Evolutionary conservation across 768 basidiomycete genomes (phyloP), one percentile per base, ranked within the genome.

Genomic region (Auriscalpium orientale): DNA sequence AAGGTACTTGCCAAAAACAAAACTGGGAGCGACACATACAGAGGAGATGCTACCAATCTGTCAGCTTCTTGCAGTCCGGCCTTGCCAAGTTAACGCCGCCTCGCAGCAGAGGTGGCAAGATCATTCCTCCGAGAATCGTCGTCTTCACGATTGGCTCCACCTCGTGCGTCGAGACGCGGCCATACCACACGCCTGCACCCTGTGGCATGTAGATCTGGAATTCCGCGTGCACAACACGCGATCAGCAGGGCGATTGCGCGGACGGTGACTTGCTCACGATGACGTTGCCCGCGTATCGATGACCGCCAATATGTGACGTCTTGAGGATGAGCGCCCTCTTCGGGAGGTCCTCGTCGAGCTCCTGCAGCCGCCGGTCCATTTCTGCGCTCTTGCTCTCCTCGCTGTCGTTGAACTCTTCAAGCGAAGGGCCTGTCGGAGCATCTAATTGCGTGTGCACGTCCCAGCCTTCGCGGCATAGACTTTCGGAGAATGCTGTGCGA

Each of bases 271-370:
- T 46, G 28, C 91, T 64, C 67, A 93, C 93, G 57, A 92, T 84
- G 62, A 89, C 85, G 64, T 95, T 94, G 43, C 94, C 94, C 38
- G 91, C 87, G 67, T 87, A 98, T 64, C 87, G 87, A 74, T 98
- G 95, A 2, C 95, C 94, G 20, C 95, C 95, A 45, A 94, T 77
- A 74, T 99, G 95, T 28, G 91, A 95, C 54, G 84, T 87, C 65
- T 80, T 84, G 65, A 98, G 73, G 56, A 99, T 86, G 47, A 97
- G 85, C 4, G 84, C 93, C 49, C 82, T 82, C 56, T 83, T 85
- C 21, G 79, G 74, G 36, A 70, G 69, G 16, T 74, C 72, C n/a
- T 81, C 79, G 38, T 78, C 78, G 62, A 79, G 79, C 18, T 78
- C 62, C 71, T 76, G 66, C 58, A 79, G 67, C 46, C 72, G 70